A percentile compares a stretch with the other conserved stretches of the same genome.
These are phyloP conservation scores for Chalciporus pseudorubinellus DNA, from an alignment of 768 basidiomycete species.

Conservation along the genomic window DNA sequence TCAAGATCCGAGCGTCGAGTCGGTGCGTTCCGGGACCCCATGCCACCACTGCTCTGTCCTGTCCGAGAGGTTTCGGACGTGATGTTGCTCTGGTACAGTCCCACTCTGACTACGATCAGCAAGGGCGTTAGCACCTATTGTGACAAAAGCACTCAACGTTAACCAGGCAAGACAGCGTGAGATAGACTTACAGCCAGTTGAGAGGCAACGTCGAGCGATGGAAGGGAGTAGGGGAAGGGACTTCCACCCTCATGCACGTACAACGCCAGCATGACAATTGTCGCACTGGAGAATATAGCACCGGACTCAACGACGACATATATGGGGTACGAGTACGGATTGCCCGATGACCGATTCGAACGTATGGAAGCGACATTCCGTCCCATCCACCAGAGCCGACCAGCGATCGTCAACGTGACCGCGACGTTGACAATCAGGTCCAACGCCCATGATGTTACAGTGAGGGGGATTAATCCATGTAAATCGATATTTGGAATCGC, in stretches of 20 bases:
- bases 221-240: slow-evolving; percentile 11
- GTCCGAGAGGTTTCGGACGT: not conserved
- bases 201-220: slow-evolving; percentile 16
- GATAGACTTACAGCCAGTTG: slow-evolving; percentile 16
- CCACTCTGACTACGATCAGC: slow-evolving; percentile 16
- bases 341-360: not conserved
- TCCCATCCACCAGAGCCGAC: slow-evolving; percentile 19
- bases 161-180: not conserved
- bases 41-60: not conserved
- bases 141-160: not conserved
- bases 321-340: slow-evolving; percentile 14
- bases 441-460: slow-evolving; percentile 16
- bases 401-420: slow-evolving; percentile 23
- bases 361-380: slow-evolving; percentile 8
- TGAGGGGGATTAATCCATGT: slow-evolving; percentile 5
- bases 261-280: slow-evolving; percentile 17
- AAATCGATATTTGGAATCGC: slow-evolving; percentile 10
- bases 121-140: slow-evolving; percentile 16
- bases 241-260: slow-evolving; percentile 5
- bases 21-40: not conserved
- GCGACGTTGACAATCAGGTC: slow-evolving; percentile 20
- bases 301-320: slow-evolving; percentile 20
- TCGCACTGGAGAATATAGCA: slow-evolving; percentile 16
- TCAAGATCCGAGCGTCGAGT: not conserved
- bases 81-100: slow-evolving; percentile 3